phyloP scores from a whole-genome alignment of 768 basidiomycete species.

The Leccinellum albellum region DNA sequence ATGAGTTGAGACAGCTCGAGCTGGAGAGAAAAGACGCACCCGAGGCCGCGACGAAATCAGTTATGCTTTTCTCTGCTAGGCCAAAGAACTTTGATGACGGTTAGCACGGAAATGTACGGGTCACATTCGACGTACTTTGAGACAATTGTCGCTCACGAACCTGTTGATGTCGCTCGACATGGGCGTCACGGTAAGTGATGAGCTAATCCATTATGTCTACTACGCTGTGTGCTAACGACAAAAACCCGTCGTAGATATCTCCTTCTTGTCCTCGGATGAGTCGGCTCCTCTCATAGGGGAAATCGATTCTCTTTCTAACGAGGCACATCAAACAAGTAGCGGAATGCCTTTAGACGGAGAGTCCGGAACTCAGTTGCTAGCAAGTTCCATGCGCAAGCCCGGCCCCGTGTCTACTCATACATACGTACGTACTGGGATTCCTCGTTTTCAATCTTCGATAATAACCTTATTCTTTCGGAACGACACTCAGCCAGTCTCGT shows the following conservation, averaged over 20 bases:
- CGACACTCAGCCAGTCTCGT: neutral
- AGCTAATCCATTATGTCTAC: neutral
- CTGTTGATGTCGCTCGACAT: slow-evolving; percentile 66
- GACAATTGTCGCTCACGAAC: slow-evolving; percentile 76
- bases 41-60: slow-evolving; percentile 85
- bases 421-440: neutral
- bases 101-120: neutral
- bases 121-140: slow-evolving; percentile 47
- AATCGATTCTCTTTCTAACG: no score
- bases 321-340: neutral
- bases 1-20: neutral
- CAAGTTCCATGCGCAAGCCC: no score
- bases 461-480: slow-evolving; percentile 18
- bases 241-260: no score
- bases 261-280: neutral
- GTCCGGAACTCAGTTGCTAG: no score
- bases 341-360: neutral
- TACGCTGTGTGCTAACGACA: no score
- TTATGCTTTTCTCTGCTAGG: slow-evolving; percentile 76
- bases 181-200: neutral
- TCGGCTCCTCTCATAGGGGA: neutral
- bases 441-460: slow-evolving; percentile 16
- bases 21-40: slow-evolving; percentile 41
- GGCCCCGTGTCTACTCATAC: neutral
- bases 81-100: slow-evolving; percentile 64